Evolutionary conservation across 2,329 filamentous ascomycete species (phyloP), one percentile per base, ranked within the genome.

Genomic region (Claviceps purpurea): DNA sequence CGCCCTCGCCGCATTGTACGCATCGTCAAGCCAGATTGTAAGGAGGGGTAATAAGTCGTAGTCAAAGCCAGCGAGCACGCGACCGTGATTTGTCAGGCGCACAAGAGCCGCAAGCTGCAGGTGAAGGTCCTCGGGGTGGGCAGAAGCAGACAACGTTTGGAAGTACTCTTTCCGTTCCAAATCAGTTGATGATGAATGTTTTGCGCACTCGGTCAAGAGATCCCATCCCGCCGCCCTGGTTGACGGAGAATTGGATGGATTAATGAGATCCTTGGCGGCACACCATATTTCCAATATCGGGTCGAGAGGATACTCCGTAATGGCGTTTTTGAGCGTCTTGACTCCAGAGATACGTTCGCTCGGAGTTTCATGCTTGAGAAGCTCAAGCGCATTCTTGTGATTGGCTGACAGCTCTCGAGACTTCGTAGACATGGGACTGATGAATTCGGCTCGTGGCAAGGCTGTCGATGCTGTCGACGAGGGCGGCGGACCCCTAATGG

Each of bases 81-180:
- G 80, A 24, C 81, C 82, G 51, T 75, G 70, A 41, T 75, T 76
- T 2, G 81, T 82, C 52, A 86, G 68, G 51, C 82, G 77, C 34
- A 78, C 72, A 20, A 86, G 70, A 16, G 81, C 77, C 34, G 73
- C 73, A n/a, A 86, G 74, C 62, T 85, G 82, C 5, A 84, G 66
- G 60, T 82, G 74, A 56, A 85, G 85, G 61, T 86, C 82, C 40
- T 84, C 78, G 1, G 75, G 70, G 55, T 76, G 73, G 30, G 75
- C 75, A 10, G 73, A 68, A 6, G 73, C 72, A 13, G 79, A 76
- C 38, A 87, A 68, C 0, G 81, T 79, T 56, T 77, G 72, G 59
- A 85, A 87, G 59, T 81, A 84, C 56, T 82, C 79, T 56, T 76
- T 74, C 47, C 83, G 76, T 64, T 86, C 82, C 34, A 84, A 72